phyloP scores from a whole-genome alignment of 768 basidiomycete genomes.

The Agrocybe pediades region DNA sequence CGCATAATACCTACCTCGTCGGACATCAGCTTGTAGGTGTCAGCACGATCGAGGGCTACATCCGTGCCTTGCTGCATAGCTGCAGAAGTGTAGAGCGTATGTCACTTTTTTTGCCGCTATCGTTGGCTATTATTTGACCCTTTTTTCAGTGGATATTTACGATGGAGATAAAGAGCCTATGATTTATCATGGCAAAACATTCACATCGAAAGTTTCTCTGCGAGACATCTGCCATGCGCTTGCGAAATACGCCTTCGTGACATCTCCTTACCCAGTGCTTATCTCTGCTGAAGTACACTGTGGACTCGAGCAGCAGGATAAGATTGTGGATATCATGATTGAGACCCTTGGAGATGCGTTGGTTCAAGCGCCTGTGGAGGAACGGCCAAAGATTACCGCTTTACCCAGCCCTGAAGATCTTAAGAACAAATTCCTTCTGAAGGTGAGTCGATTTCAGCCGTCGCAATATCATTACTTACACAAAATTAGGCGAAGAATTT shows the following conservation, averaged over 20 bases:
- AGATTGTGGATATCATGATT: constrained; percentile 74
- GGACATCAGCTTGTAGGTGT: constrained; percentile 87
- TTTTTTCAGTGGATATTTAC: constrained; percentile 79
- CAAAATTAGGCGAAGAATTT: constrained; percentile 11
- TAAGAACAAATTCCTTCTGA: constrained; percentile 78
- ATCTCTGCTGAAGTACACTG: constrained; percentile 95
- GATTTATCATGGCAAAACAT: constrained; percentile 87
- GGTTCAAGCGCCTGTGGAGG: constrained; percentile 42
- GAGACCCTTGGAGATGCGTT: constrained; percentile 45
- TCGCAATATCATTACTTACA: neutral
- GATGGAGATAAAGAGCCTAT: constrained; percentile 86
- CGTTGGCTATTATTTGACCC: constrained; percentile 2
- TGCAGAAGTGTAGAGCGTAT: constrained; percentile 93
- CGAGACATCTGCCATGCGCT: constrained; percentile 85
- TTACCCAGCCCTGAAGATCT: constrained; percentile 88
- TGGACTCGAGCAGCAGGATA: constrained; percentile 74
- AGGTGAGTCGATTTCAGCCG: constrained; percentile 46
- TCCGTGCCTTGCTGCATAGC: constrained; percentile 83
- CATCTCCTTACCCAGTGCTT: constrained; percentile 90
- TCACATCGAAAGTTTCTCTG: constrained; percentile 81
- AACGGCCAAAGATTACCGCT: constrained; percentile 42
- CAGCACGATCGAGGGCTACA: constrained; percentile 91
- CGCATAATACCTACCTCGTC: constrained; percentile 91
- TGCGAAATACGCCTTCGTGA: constrained; percentile 85
- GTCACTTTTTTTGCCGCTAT: constrained; percentile 26